A percentile compares a stretch with the other conserved stretches of the same genome.
Evolutionary conservation across 257 asterid genomes (phyloP).

Genomic region (Asclepias syriaca): DNA sequence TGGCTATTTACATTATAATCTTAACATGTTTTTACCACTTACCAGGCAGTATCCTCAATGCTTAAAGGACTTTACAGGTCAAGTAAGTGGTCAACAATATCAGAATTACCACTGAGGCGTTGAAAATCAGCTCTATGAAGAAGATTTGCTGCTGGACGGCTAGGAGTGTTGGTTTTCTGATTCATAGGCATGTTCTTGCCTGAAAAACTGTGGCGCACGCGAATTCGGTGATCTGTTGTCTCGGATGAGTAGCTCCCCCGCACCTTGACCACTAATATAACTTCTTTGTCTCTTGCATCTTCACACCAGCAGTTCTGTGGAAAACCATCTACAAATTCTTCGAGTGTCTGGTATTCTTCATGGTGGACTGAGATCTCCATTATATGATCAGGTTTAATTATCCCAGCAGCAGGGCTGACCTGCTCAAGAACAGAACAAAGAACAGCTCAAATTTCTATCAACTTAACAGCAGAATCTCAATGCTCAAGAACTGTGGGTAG

Average conservation of each 20-base stretch:
- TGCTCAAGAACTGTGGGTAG: not conserved
- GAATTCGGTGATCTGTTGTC: slow-evolving; percentile 57
- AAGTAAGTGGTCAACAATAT: slow-evolving; percentile 62
- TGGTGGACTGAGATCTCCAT: slow-evolving; percentile 68
- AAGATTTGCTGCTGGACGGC: slow-evolving; percentile 38
- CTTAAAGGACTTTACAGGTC: slow-evolving; percentile 59
- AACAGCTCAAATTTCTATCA: not conserved
- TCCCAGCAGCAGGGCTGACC: slow-evolving; percentile 82
- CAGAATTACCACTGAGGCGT: slow-evolving; percentile 45
- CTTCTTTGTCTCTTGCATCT: slow-evolving; percentile 95
- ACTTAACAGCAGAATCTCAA: not conserved
- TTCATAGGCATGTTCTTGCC: slow-evolving; percentile 55
- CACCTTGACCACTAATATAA: slow-evolving; percentile 46
- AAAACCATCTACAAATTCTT: slow-evolving; percentile 83
- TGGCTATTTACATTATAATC: slow-evolving; percentile 1
- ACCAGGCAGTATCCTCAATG: not conserved
- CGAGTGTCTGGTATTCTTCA: slow-evolving; percentile 74
- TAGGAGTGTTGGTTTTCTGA: slow-evolving; percentile 25
- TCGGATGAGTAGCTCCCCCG: slow-evolving; percentile 59
- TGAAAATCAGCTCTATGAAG: slow-evolving; percentile 69
- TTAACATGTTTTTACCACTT: not conserved
- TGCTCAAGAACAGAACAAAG: slow-evolving; percentile 30
- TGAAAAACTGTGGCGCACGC: slow-evolving; percentile 69
- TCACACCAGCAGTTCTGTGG: slow-evolving; percentile 89
- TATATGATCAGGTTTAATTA: slow-evolving; percentile 60